Base-by-base conservation (phyloP, 176 grass and related monocot species). In the Oryza meridionalis region DNA sequence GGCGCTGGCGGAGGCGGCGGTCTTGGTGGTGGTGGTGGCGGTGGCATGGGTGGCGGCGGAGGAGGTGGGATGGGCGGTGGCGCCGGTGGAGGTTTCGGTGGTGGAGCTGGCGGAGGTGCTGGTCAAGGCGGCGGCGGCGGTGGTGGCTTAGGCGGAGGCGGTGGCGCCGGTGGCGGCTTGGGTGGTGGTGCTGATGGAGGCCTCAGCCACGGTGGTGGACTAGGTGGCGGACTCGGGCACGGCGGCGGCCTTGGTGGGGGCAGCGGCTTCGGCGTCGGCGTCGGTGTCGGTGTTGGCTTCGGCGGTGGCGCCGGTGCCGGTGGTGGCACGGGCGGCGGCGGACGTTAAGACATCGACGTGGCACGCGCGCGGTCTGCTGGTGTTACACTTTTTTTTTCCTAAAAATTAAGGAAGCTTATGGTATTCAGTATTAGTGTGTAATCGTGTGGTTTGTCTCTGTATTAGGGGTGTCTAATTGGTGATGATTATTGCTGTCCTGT, bases 281-380 rank as follows among this genome's bases (percentile, higher is more conserved):
- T 83, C 6, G 81, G 81, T 1, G 49, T 84, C n/a, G 86, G 75
- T 1, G 75, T 84, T 0, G 86, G 86, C 7, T 2, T 43, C 0
- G 81, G 86, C 0, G 80, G 66, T 5, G 73, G 86, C 11, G 67
- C n/a, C 1, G 79, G 85, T 6, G 78, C 35, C 0, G 85, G 79
- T 21, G 86, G 74, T n/a, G 86, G 74, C 0, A 72, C 65, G 10
- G 79, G 74, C 6, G 86, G 74, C 0, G 66, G 86, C 0, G 74
- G 86, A 11, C 86, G 44, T 51, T 88, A 63, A 72, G 17, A 3
- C 16, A 16, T 25, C 65, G 10, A 1, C 19, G 2, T 33, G 1
- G 2, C 0, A 0, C 29, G 19, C 37, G 32, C 7, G 65, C n/a
- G 11, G 9, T 22, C 13, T 37, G 66, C 16, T 17, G 17, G 10